Base-by-base conservation (phyloP, 2,329 filamentous ascomycete species). In the Cryphonectria carpinicola region DNA sequence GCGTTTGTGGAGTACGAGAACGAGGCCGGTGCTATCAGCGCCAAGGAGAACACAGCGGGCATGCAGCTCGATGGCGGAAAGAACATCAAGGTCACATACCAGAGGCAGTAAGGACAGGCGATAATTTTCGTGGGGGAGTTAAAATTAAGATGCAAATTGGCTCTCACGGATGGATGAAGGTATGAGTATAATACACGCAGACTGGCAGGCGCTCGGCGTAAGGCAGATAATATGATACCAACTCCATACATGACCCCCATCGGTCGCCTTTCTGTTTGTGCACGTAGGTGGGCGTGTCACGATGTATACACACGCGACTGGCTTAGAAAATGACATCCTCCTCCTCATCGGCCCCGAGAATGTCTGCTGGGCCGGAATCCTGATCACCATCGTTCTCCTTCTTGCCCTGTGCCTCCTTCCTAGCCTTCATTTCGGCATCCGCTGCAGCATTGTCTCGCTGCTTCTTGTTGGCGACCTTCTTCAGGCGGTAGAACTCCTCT, bases 1-100 rank as follows among this genome's bases (percentile, higher is more conserved):
- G 96, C 94, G 0, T 99, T 99, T 80, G 94, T 98, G 72, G 96
- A 99, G 81, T 99, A 98, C 83, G 94, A 97, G 77, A 90, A 89
- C 75, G 94, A 98, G 83, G 87, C 91, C 64, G 94, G 93, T 58
- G 95, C 96, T 39, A 97, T 97, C 77, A 91, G 90, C 68, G 96
- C 96, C 25, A 98, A 97, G 86, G 95, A 98, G 85, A 94, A 92
- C 74, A 97, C 94, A 43, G 92, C 93, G 17, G 94, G 94, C 32
- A 95, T 96, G 89, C 85, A 89, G 35, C 84, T 99, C 75, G 92
- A 91, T 67, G 90, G 90, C 25, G 89, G 90, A 62, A 93, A 94
- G 82, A 85, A 89, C 10, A 93, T 99, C 81, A 97, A 96, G 84
- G 95, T 99, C 74, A 98, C 96, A 19, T 99, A 97, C 86, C 96